These are phyloP conservation scores for Puccinia hordei DNA, from an alignment of 1,284 basidiomycete species.

Conservation along the genomic window DNA sequence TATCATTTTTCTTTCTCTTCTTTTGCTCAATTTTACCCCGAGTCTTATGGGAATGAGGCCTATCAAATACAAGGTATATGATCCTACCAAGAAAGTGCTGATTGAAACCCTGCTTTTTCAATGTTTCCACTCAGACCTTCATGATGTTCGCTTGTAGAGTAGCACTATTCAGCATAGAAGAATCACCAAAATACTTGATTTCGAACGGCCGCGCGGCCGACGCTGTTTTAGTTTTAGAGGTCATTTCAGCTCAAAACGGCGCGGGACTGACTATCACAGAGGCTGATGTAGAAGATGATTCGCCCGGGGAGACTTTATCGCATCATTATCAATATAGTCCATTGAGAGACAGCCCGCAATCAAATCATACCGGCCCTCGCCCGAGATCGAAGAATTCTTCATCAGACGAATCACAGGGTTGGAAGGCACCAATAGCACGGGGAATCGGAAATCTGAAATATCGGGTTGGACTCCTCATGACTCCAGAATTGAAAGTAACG, in stretches of 20 bases:
- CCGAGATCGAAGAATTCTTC: not conserved
- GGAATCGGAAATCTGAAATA: slow-evolving; percentile 68
- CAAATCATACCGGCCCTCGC: not conserved
- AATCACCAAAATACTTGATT: slow-evolving; percentile 88
- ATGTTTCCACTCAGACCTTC: slow-evolving; percentile 67
- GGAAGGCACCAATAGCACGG: slow-evolving; percentile 16
- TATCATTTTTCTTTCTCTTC: not conserved
- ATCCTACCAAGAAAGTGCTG: not conserved
- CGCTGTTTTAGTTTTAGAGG: slow-evolving; percentile 75
- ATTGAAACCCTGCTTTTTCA: slow-evolving; percentile 63
- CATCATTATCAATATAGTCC: not conserved
- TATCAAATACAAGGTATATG: not conserved
- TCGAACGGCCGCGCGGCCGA: slow-evolving; percentile 78
- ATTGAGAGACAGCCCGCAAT: slow-evolving; percentile 12
- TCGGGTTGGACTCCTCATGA: slow-evolving; percentile 74
- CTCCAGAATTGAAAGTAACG: slow-evolving; percentile 77
- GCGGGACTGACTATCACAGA: slow-evolving; percentile 68
- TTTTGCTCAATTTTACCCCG: not conserved
- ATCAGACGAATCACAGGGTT: not conserved
- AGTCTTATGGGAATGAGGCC: no score
- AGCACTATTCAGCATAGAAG: slow-evolving; percentile 83
- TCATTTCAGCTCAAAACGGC: slow-evolving; percentile 83
- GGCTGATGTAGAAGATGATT: slow-evolving; percentile 70
- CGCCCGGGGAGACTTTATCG: not conserved
- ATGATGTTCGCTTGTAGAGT: slow-evolving; percentile 82